Evolutionary conservation across 371 early-diverging fungal genomes (phyloP).

Genomic region (Mycotypha africana): DNA sequence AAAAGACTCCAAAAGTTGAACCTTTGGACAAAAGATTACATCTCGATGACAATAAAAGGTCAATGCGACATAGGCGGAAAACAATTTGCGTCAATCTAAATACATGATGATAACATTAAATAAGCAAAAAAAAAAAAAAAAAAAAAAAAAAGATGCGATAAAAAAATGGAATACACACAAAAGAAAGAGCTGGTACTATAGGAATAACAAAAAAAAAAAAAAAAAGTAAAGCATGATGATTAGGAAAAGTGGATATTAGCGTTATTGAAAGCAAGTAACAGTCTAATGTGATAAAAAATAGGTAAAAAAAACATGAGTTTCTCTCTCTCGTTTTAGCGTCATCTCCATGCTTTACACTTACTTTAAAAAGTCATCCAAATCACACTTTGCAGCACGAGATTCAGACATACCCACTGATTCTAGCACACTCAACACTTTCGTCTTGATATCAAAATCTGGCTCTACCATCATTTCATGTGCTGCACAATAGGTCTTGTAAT

Average conservation of each 20-base stretch:
- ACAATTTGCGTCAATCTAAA: too few species aligned
- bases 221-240: neutral
- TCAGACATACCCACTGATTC: constrained; percentile 65
- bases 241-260: constrained; percentile 70
- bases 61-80: too few species aligned
- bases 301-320: neutral
- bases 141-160: too few species aligned
- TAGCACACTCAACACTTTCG: constrained; percentile 65
- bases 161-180: too few species aligned
- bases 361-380: constrained; percentile 87
- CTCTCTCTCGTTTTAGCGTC: too few species aligned
- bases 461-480: constrained; percentile 76
- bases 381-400: constrained; percentile 87
- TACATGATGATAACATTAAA: too few species aligned
- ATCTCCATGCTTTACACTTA: too few species aligned
- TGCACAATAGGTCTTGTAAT: constrained; percentile 91
- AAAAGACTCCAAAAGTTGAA: too few species aligned
- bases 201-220: neutral
- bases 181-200: too few species aligned
- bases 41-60: too few species aligned
- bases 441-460: constrained; percentile 80
- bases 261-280: constrained; percentile 71
- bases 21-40: too few species aligned
- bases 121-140: too few species aligned
- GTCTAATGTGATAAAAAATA: constrained; percentile 20